Conservation (phyloP, 768 basidiomycete species). For the Rossbeevera mucosa region DNA sequence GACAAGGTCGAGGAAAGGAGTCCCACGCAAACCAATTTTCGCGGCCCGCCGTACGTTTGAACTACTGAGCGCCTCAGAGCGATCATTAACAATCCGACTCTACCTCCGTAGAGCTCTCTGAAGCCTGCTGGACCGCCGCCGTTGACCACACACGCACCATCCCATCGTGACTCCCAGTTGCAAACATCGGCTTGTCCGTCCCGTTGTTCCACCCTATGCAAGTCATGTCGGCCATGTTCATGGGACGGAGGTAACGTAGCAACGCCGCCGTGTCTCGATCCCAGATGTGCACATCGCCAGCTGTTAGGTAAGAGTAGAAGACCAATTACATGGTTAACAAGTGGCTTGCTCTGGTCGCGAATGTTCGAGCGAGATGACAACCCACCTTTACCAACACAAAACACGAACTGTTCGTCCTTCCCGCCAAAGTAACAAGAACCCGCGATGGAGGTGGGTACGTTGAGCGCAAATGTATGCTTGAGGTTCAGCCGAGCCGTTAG, state of each 20-base stretch:
- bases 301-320: conserved; percentile 32
- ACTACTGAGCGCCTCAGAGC: not conserved
- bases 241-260: conserved; percentile 62
- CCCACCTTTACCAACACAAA: conserved; percentile 73
- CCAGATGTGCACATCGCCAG: conserved; percentile 82
- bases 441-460: conserved; percentile 61
- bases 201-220: conserved; percentile 79
- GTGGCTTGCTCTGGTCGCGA: not conserved
- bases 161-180: conserved; percentile 77
- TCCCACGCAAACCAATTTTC: not conserved
- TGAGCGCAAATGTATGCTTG: conserved; percentile 67
- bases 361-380: not conserved
- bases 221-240: conserved; percentile 55
- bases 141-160: conserved; percentile 70
- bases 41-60: not conserved
- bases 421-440: conserved; percentile 82
- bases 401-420: conserved; percentile 69
- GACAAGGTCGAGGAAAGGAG: not conserved
- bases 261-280: conserved; percentile 73
- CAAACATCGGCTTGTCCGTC: conserved; percentile 48
- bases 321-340: not conserved
- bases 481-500: conserved; percentile 27
- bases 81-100: conserved; percentile 15
- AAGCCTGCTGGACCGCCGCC: conserved; percentile 8
- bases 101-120: conserved; percentile 18